A percentile compares a stretch with the other conserved stretches of the same genome.
Evolutionary conservation across 2,329 filamentous ascomycete species (phyloP).

Genomic region (Pyrenochaeta sp.): DNA sequence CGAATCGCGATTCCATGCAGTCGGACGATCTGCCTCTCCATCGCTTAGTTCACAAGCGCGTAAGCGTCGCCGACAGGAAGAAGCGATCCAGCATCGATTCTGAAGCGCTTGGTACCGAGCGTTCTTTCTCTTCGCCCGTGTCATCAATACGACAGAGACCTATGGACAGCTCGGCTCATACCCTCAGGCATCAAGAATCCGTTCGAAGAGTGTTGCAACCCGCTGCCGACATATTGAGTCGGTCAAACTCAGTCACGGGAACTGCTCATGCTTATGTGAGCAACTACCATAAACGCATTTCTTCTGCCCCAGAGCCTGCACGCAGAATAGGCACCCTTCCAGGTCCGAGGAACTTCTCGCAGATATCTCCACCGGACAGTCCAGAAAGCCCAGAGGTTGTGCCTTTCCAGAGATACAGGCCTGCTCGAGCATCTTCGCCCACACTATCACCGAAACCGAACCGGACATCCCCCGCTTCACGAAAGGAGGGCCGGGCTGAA

Average conservation of each 20-base stretch:
- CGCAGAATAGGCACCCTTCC: conserved; percentile 13
- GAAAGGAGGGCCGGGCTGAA: conserved; percentile 15
- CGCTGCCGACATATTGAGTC: conserved; percentile 42
- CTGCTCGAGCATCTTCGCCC: conserved; percentile 22
- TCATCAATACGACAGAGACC: conserved; percentile 37
- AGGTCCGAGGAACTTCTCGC: conserved; percentile 24
- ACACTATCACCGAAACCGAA: conserved; percentile 23
- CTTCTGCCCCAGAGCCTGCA: conserved; percentile 42
- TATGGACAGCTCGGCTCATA: conserved; percentile 40
- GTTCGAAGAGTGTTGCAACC: conserved; percentile 42
- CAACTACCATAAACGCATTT: conserved; percentile 39
- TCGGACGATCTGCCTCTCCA: conserved; percentile 55
- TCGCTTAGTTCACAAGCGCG: conserved; percentile 59
- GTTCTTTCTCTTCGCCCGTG: conserved; percentile 30
- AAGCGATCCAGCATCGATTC: conserved; percentile 42
- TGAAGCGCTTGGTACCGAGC: conserved; percentile 27
- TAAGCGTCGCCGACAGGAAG: conserved; percentile 56
- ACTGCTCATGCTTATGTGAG: conserved; percentile 13
- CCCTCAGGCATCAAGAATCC: conserved; percentile 41
- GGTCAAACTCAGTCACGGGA: conserved; percentile 33
- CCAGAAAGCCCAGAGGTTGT: conserved; percentile 16
- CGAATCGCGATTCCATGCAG: conserved; percentile 54
- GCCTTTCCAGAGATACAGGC: conserved; percentile 13
- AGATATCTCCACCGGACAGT: conserved; percentile 32
- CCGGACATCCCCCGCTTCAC: conserved; percentile 23